Evolutionary conservation across 2,329 filamentous ascomycete genomes (phyloP), one percentile per base, ranked within the genome.

Genomic region (Ilyonectria robusta): DNA sequence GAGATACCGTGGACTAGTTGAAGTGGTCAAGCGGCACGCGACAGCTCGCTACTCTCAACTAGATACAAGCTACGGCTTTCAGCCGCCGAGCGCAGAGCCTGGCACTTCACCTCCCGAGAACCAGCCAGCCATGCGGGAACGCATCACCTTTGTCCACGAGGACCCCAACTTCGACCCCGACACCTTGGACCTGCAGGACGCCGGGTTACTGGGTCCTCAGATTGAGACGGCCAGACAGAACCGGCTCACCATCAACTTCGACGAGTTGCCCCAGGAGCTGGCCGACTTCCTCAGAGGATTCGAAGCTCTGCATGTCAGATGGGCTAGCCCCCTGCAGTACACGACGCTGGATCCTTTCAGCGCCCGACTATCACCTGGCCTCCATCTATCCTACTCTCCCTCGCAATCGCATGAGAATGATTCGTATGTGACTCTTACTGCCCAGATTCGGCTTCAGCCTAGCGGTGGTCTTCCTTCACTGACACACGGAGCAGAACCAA

Each of bases 301-400:
- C 70, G 88, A 92, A 74, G 91, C 94, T 78, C 82, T 98, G 47
- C 92, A 95, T 79, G 83, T 98, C 65, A 89, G 92, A 78, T 97
- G 94, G 93, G 86, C 88, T n/a, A 88, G 90, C 15, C 82, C 89
- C 2, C 74, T 77, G 7, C 75, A 85, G 2, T 91, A 91, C 77
- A 82, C 87, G 44, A 83, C 87, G 1, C 83, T 91, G 50, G 86
- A 91, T 44, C 95, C 95, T 2, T 92, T 96, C 75, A 84, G 88
- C 48, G 94, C 94, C 58, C 88, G 93, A 65, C 80, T 94, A 15
- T 90, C 94, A 2, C 91, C 95, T 0, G 95, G 95, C 3, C 83
- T 98, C 23, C 94, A 98, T 83, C 84, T 94, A 29, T 93, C 93
- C 74, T 94, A 91, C 77, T 93, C 92, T 0, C 92, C 92, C 0